These are phyloP conservation scores for Ceriops tagal DNA, from an alignment of 345 rosid genomes.

Conservation along the genomic window DNA sequence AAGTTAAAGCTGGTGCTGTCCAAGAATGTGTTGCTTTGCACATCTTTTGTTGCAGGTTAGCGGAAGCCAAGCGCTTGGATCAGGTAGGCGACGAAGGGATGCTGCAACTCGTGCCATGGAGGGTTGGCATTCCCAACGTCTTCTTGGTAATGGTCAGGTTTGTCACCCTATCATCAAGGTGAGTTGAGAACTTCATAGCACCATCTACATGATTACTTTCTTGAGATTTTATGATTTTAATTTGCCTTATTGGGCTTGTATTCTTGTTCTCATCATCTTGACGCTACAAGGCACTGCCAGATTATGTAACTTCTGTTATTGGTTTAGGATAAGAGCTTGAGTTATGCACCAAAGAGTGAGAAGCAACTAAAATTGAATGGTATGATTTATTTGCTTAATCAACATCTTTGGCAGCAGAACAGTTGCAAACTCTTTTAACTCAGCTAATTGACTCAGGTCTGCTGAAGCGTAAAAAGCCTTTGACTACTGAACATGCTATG, in stretches of 20 bases:
- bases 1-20: neutral
- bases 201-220: neutral
- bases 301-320: neutral
- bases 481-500: neutral
- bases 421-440: neutral
- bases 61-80: constrained; percentile 28
- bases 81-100: constrained; percentile 31
- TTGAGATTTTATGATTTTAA: neutral
- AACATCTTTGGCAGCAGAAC: neutral
- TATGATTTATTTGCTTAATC: neutral
- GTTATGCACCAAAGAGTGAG: neutral
- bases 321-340: neutral
- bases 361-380: neutral
- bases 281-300: too few relatives aligned
- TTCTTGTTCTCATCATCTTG: constrained; percentile 1
- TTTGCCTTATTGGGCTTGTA: neutral
- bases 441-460: neutral
- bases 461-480: neutral
- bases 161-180: constrained; percentile 33
- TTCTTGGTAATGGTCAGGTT: constrained; percentile 34
- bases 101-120: constrained; percentile 40
- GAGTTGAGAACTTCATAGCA: neutral
- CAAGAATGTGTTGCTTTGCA: neutral
- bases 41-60: constrained; percentile 15
- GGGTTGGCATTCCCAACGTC: constrained; percentile 38